These are phyloP conservation scores for Fagopyrum esculentum DNA, from an alignment of 148 eudicot genomes.

Conservation along the genomic window DNA sequence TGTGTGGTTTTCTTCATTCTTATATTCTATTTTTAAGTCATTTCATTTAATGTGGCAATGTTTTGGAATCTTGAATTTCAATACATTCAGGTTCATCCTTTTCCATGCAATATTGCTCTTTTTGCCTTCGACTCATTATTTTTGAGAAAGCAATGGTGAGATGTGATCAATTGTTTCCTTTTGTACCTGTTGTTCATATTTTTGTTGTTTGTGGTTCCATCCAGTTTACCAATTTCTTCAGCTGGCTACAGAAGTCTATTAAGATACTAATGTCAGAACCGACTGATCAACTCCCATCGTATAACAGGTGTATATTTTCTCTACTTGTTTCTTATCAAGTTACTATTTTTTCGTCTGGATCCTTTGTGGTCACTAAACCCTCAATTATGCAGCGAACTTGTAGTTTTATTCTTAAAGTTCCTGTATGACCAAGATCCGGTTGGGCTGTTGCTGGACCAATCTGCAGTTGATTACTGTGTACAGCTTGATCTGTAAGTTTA, in stretches of 20 bases:
- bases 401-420: conserved; percentile 79
- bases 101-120: background rate
- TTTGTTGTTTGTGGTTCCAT: conserved; percentile 16
- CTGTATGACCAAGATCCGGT: conserved; percentile 91
- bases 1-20: background rate
- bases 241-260: conserved; percentile 77
- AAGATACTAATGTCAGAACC: conserved; percentile 91
- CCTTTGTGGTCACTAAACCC: conserved; percentile 13
- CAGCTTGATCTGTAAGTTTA: conserved; percentile 69
- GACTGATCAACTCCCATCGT: conserved; percentile 68
- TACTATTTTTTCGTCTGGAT: background rate
- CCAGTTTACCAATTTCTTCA: conserved; percentile 93
- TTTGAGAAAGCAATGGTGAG: background rate
- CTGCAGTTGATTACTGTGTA: conserved; percentile 41
- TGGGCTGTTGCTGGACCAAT: conserved; percentile 56
- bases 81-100: background rate
- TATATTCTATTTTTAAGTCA: background rate
- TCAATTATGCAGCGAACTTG: conserved; percentile 70
- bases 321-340: conserved; percentile 2
- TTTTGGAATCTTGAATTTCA: background rate
- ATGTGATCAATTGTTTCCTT: background rate
- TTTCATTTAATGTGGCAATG: background rate
- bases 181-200: background rate
- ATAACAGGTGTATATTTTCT: conserved; percentile 49
- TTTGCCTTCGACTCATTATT: background rate